Conservation (phyloP, 2,329 filamentous ascomycete species). For the Clonostachys sp. region DNA sequence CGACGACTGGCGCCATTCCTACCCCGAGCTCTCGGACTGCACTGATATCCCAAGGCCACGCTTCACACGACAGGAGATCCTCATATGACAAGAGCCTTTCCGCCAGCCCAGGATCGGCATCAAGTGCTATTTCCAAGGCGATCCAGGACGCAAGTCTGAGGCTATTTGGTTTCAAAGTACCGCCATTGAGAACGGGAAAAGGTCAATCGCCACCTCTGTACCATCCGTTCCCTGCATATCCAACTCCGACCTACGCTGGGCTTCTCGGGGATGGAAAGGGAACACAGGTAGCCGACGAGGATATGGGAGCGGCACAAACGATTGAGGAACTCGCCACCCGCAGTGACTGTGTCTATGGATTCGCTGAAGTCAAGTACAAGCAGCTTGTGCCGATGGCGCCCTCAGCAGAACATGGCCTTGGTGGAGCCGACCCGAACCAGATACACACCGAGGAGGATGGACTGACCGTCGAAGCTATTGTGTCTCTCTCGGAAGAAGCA, state of each 20-base stretch:
- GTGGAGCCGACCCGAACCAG: conserved; percentile 53
- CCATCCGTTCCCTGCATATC: conserved; percentile 80
- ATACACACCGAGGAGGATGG: conserved; percentile 60
- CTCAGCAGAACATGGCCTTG: conserved; percentile 67
- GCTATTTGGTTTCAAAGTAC: conserved; percentile 67
- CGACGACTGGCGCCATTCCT: conserved; percentile 64
- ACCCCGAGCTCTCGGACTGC: conserved; percentile 59
- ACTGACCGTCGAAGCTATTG: conserved; percentile 79
- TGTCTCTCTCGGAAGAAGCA: conserved; percentile 88
- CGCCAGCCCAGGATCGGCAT: conserved; percentile 65
- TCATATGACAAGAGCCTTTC: conserved; percentile 78
- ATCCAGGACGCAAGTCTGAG: conserved; percentile 86
- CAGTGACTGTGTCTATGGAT: conserved; percentile 94
- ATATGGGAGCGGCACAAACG: conserved; percentile 68
- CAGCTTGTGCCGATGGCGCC: conserved; percentile 89
- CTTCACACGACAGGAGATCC: conserved; percentile 68
- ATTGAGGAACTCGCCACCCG: conserved; percentile 91
- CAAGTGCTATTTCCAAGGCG: conserved; percentile 90
- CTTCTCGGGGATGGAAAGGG: conserved; percentile 62
- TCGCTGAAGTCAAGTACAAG: conserved; percentile 97
- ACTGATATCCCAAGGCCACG: conserved; percentile 66
- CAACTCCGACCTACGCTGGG: conserved; percentile 55
- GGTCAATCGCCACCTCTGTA: conserved; percentile 73
- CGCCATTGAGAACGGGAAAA: conserved; percentile 58
- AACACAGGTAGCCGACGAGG: conserved; percentile 64